These are phyloP conservation scores for Tephrocybe sp. DNA, from an alignment of 768 basidiomycete genomes.

Conservation along the genomic window DNA sequence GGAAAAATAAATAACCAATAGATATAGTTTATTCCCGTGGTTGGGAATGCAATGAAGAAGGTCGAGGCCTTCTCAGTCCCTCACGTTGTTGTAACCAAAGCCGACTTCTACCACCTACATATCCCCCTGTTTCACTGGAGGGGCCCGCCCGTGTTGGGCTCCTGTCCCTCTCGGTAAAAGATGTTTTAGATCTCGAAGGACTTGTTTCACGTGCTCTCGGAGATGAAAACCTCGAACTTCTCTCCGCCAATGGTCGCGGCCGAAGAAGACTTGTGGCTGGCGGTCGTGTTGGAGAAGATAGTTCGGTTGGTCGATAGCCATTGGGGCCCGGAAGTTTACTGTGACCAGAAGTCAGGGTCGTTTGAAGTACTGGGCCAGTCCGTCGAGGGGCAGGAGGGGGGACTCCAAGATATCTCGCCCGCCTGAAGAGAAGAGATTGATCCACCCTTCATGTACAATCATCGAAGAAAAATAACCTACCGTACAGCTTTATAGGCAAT, in stretches of 20 bases:
- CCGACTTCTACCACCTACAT: conserved; percentile 40
- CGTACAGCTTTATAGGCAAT: conserved; percentile 79
- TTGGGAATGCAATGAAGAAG: conserved; percentile 42
- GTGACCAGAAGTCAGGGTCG: background rate
- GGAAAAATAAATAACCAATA: conserved; percentile 16
- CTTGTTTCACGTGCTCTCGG: conserved; percentile 25
- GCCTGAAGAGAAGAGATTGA: conserved; percentile 41
- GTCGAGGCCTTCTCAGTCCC: conserved; percentile 45
- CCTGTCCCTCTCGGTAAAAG: conserved; percentile 11
- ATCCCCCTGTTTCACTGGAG: conserved; percentile 30
- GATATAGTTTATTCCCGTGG: conserved; percentile 22
- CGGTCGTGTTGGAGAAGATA: conserved; percentile 16
- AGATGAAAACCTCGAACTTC: conserved; percentile 31
- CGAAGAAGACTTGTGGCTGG: conserved; percentile 16
- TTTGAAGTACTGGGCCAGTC: conserved; percentile 4
- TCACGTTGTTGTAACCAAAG: conserved; percentile 59
- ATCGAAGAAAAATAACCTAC: conserved; percentile 45
- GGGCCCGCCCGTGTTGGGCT: conserved; percentile 22
- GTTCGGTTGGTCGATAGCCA: conserved; percentile 15
- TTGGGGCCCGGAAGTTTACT: conserved; percentile 2
- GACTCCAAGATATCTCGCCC: conserved; percentile 78
- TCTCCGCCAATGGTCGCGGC: conserved; percentile 37
- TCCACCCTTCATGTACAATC: conserved; percentile 3
- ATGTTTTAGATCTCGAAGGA: conserved; percentile 20
- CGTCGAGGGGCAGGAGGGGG: conserved; percentile 52